Base-by-base conservation (phyloP, 352 stramenopile genomes). In the Phytophthora pistaciae region DNA sequence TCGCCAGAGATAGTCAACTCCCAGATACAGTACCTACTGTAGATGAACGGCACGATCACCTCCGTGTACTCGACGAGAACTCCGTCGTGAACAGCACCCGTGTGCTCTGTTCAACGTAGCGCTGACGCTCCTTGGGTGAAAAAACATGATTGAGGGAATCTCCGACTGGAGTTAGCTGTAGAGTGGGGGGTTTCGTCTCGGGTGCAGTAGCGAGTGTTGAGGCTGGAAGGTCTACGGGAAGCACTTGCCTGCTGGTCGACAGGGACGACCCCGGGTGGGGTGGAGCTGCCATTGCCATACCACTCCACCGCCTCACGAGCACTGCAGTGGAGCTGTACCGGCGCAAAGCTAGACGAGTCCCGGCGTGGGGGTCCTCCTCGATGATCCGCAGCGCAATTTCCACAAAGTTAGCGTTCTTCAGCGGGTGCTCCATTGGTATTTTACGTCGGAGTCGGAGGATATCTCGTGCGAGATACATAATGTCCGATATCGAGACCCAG, bases 51-150 rank as follows among this genome's bases (percentile, higher is more conserved):
- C 1, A 82, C 59, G 44, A 78, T 68, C 23, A 82, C 71, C 65
- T 82, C 72, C 13, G 70, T 74, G 46, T 70, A 82, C 60, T 78
- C 62, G 31, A 78, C 38, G 0, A 82, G 60, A 36, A 79, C 25
- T 82, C 75, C 4, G 56, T 75, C 42, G 72, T 59, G 49, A 72
- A 70, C 5, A 82, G 67, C 20, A 79, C 49, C 48, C 63, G 56
- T 0, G 75, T 63, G 10, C 55, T 56, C n/a, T 60, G 31, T 21
- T 62, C n/a, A 0, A 72, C 14, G 3, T 72, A 71, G 20, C 52
- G 1, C 10, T 60, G 50, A 4, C 59, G 62, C 3, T 71, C 60
- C 6, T 56, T 74, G 4, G 23, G 27, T 7, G 36, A 44, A 29
- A 64, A 62, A 44, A 70, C 14, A 48, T 18, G 18, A 5, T 8